Evolutionary conservation across 352 stramenopile genomes (phyloP), one percentile per base, ranked within the genome.

Genomic region (Phytophthora cryptogea): DNA sequence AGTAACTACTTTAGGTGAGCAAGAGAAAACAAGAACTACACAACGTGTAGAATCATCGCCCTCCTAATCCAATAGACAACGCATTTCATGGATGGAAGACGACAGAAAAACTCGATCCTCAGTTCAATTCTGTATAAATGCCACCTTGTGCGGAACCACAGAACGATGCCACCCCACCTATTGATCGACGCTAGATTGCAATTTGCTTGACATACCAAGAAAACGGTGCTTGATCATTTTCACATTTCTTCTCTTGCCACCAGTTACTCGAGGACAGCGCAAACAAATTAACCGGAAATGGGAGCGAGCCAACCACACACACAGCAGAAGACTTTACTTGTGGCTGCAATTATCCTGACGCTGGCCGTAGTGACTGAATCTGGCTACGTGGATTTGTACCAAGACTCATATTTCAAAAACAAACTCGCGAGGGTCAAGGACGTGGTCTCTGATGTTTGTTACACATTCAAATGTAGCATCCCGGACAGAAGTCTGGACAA

Each of bases 341-440:
- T 26, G 23, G 16, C 40, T 36, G 26, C 14, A n/a, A 17, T 43
- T 30, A 1, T 41, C 27, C 28, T 55, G n/a, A 28, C 13, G 30
- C 36, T 55, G 11, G 27, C 49, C 26, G 13, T 33, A 13, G 10
- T 37, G 30, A 31, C 13, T 32, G 35, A 55, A 56, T 17, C 27
- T 17, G 36, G 44, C 30, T 63, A 46, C 39, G 45, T 63, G 20
- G 54, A 50, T 3, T 16, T 63, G 11, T 63, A 32, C 45, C 39
- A 50, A 5, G 45, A 56, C 23, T 30, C 36, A 11, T 7, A 63
- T 11, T 63, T 46, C 26, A n/a, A 57, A 20, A 57, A 51, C 14
- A 57, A 52, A 26, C 23, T 47, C 23, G 28, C 11, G 13, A 45
- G 31, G 45, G 31, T 64, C 32, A 8, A 50, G 4, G 45, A 51